Evolutionary conservation across 2,329 filamentous ascomycete genomes (phyloP).

Genomic region (Raffaelea deltoideospora): DNA sequence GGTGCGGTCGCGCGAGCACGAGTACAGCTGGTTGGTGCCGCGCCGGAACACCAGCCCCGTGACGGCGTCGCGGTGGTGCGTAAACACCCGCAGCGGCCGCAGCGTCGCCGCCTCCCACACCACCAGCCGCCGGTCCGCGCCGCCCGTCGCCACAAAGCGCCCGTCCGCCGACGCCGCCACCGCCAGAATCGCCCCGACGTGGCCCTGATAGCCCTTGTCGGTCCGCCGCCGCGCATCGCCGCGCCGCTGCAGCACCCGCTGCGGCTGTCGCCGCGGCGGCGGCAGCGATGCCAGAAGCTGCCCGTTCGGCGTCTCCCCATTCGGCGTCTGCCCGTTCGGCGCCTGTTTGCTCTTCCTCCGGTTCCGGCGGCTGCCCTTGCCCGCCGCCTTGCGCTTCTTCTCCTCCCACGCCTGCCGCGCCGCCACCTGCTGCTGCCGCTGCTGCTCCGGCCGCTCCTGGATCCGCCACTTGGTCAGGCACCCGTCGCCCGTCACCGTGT

Average conservation of each 20-base stretch:
- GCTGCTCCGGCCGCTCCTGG: slow-evolving; percentile 46
- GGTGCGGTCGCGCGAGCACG: slow-evolving; percentile 76
- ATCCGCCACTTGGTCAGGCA: slow-evolving; percentile 82
- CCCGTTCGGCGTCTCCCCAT: background rate
- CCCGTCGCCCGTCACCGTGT: slow-evolving; percentile 78
- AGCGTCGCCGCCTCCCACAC: slow-evolving; percentile 76
- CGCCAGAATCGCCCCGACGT: slow-evolving; percentile 64
- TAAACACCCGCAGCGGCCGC: slow-evolving; percentile 66
- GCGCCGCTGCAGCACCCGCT: slow-evolving; percentile 46
- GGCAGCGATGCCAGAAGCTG: background rate
- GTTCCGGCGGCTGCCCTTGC: slow-evolving; percentile 41
- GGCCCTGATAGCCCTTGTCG: slow-evolving; percentile 57
- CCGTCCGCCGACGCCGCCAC: slow-evolving; percentile 82
- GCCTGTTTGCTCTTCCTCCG: slow-evolving; percentile 26
- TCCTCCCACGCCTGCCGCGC: slow-evolving; percentile 22
- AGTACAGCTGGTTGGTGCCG: slow-evolving; percentile 84
- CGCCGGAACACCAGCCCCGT: slow-evolving; percentile 74
- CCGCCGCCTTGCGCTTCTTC: slow-evolving; percentile 34
- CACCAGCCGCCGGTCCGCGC: slow-evolving; percentile 68
- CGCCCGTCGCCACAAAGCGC: slow-evolving; percentile 81
- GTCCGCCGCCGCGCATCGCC: slow-evolving; percentile 44
- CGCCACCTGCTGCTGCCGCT: slow-evolving; percentile 42
- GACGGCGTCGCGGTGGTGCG: slow-evolving; percentile 81
- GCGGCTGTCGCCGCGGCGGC: slow-evolving; percentile 45
- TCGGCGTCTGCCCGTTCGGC: background rate